Evolutionary conservation across 1,139 yeast genomes (phyloP).

Genomic region (Kodamaea sp.): DNA sequence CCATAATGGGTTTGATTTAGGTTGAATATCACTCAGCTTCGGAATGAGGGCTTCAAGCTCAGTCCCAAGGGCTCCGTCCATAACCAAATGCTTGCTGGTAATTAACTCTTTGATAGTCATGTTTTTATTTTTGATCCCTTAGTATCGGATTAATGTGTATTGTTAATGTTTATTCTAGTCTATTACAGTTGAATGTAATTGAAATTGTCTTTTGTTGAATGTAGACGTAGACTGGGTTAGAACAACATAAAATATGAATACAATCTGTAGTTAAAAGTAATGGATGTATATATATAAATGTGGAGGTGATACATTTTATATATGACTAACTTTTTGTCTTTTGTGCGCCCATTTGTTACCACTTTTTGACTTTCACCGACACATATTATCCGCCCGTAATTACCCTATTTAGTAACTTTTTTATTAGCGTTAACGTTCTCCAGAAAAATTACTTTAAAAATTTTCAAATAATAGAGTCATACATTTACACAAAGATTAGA

Average conservation of each 20-base stretch:
- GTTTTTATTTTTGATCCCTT: background rate
- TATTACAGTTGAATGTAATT: conserved; percentile 9
- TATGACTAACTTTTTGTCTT: no score
- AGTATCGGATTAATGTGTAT: background rate
- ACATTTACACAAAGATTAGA: no score
- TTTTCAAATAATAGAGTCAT: no score
- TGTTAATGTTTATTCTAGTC: background rate
- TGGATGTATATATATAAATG: no score
- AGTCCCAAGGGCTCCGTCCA: conserved; percentile 20
- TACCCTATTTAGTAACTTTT: no score
- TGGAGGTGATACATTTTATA: no score
- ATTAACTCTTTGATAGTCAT: conserved; percentile 5
- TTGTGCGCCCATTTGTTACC: no score
- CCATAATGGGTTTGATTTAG: conserved; percentile 49
- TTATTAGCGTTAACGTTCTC: no score
- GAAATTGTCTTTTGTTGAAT: background rate
- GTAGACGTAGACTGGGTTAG: background rate
- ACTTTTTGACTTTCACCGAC: no score
- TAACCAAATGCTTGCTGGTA: conserved; percentile 9
- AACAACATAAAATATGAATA: background rate
- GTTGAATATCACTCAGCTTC: conserved; percentile 14
- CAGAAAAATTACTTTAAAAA: no score
- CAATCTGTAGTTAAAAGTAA: no score
- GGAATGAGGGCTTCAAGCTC: conserved; percentile 16
- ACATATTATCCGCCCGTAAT: no score